Conservation (phyloP, 2,329 filamentous ascomycete species). For the Diplocarpon rosae region DNA sequence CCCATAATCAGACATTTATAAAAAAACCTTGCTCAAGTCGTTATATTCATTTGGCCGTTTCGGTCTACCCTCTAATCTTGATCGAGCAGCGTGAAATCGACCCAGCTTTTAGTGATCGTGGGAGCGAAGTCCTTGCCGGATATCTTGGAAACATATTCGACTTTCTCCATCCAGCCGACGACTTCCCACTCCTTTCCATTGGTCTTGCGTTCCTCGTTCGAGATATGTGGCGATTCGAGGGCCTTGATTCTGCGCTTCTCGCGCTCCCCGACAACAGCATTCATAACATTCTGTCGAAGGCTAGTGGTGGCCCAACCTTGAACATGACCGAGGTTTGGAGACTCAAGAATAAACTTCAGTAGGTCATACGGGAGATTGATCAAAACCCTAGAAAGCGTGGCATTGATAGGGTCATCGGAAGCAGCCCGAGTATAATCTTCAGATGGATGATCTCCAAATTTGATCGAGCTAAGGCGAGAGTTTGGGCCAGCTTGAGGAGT, state of each 20-base stretch:
- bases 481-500: slow-evolving; percentile 29
- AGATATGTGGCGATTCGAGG: slow-evolving; percentile 14
- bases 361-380: slow-evolving; percentile 59
- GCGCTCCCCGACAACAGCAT: slow-evolving; percentile 42
- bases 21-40: slow-evolving; percentile 6
- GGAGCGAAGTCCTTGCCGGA: slow-evolving; percentile 17
- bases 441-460: slow-evolving; percentile 53
- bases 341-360: slow-evolving; percentile 55
- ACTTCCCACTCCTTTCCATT: slow-evolving; percentile 23
- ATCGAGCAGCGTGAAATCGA: slow-evolving; percentile 16
- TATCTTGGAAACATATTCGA: slow-evolving; percentile 10
- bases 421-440: slow-evolving; percentile 28
- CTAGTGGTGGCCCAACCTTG: slow-evolving; percentile 39
- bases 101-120: slow-evolving; percentile 19
- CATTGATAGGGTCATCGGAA: slow-evolving; percentile 24
- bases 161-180: slow-evolving; percentile 27
- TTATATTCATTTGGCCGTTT: slow-evolving; percentile 5
- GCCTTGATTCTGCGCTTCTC: slow-evolving; percentile 39
- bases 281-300: slow-evolving; percentile 38
- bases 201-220: slow-evolving; percentile 21
- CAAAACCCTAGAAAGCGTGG: slow-evolving; percentile 53
- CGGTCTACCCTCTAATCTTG: slow-evolving; percentile 1
- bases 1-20: slow-evolving; percentile 13
- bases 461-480: slow-evolving; percentile 50
- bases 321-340: slow-evolving; percentile 40